Evolutionary conservation across 2,329 filamentous ascomycete genomes (phyloP).

Genomic region (Dactylellina sp.): DNA sequence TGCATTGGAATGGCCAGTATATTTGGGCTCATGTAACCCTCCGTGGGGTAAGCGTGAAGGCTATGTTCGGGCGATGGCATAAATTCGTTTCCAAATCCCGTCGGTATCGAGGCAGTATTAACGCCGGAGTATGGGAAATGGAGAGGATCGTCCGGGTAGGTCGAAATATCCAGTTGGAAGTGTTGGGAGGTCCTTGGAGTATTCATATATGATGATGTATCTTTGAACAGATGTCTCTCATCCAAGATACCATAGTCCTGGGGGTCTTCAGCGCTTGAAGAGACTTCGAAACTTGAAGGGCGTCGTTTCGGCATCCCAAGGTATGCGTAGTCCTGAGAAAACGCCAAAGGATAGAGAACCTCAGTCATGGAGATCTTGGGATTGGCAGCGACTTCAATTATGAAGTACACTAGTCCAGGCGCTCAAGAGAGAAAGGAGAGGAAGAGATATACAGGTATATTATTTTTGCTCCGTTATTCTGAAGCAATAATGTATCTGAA

Average conservation of each 20-base stretch:
- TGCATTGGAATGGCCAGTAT: slow-evolving; percentile 46
- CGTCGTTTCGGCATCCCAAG: slow-evolving; percentile 55
- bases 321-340: slow-evolving; percentile 53
- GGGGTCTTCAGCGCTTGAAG: slow-evolving; percentile 24
- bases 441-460: slow-evolving; percentile 24
- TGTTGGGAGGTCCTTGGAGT: slow-evolving; percentile 45
- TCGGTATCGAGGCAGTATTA: slow-evolving; percentile 32
- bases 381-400: slow-evolving; percentile 27
- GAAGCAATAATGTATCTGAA: slow-evolving; percentile 30
- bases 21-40: slow-evolving; percentile 43
- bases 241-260: slow-evolving; percentile 46
- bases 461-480: neutral
- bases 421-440: slow-evolving; percentile 23
- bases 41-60: slow-evolving; percentile 29
- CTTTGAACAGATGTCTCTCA: slow-evolving; percentile 40
- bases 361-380: slow-evolving; percentile 38
- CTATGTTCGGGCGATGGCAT: slow-evolving; percentile 49
- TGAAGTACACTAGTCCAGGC: slow-evolving; percentile 30
- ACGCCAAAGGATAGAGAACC: slow-evolving; percentile 49
- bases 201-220: slow-evolving; percentile 31
- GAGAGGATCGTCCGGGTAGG: slow-evolving; percentile 18
- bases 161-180: slow-evolving; percentile 29
- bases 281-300: slow-evolving; percentile 25
- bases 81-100: slow-evolving; percentile 27
- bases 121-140: slow-evolving; percentile 36